These are phyloP conservation scores for Solanum chacoense DNA, from an alignment of 305 asterid species.

Conservation along the genomic window DNA sequence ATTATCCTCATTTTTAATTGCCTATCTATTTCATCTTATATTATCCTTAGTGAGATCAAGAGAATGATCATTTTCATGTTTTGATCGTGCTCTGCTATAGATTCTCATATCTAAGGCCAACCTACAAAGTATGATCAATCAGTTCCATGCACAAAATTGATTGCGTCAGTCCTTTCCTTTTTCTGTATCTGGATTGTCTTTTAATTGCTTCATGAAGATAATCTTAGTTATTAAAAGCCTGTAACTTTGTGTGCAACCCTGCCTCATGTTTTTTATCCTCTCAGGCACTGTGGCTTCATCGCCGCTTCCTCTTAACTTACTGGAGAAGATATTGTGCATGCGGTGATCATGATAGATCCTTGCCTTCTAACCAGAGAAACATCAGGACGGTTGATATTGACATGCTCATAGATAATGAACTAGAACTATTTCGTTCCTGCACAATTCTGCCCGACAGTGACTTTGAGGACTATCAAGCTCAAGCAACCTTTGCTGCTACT, in stretches of 20 bases:
- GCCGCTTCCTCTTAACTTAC: slow-evolving; percentile 68
- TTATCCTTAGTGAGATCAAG: neutral
- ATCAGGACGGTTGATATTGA: slow-evolving; percentile 8
- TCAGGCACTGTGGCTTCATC: slow-evolving; percentile 94
- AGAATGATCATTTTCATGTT: neutral
- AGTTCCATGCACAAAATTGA: neutral
- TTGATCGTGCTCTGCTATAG: neutral
- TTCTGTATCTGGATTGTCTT: neutral
- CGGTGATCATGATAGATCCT: neutral
- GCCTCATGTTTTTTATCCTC: neutral
- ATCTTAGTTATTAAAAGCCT: neutral
- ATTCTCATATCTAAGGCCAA: neutral
- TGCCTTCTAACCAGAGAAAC: neutral
- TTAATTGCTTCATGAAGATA: neutral
- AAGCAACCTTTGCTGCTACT: slow-evolving; percentile 58
- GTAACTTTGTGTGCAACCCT: neutral
- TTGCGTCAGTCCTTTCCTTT: neutral
- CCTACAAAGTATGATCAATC: neutral
- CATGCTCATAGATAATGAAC: slow-evolving; percentile 39
- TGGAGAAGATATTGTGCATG: slow-evolving; percentile 48
- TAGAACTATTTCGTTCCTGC: slow-evolving; percentile 40
- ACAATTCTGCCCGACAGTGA: slow-evolving; percentile 42
- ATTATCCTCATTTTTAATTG: neutral
- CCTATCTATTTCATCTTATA: neutral
- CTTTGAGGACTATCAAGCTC: slow-evolving; percentile 71